Percentiles rank a stretch among this genome's conserved stretches.
Evolutionary conservation across 1,139 yeast genomes (phyloP).

Genomic region (Hemisphaericaspora lyxosophila): DNA sequence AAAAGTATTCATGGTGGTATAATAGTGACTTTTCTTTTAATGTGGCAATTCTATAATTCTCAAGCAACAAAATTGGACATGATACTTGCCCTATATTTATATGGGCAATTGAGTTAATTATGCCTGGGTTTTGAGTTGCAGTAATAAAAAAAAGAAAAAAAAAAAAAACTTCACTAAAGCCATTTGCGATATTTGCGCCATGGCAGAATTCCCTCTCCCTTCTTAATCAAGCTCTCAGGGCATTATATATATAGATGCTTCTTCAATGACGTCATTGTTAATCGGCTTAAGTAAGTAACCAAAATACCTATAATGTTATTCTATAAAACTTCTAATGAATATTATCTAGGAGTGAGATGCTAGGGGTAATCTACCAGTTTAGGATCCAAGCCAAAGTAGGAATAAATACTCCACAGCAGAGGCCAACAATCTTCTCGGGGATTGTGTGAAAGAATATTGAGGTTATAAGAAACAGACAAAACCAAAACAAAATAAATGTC

Average conservation of each 20-base stretch:
- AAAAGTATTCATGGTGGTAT: conserved; percentile 35
- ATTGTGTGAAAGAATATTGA: conserved; percentile 63
- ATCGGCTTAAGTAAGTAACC: background rate
- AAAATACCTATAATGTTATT: background rate
- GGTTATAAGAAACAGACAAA: conserved; percentile 48
- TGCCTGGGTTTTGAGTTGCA: background rate
- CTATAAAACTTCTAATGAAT: background rate
- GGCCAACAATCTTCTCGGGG: conserved; percentile 54
- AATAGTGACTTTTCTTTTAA: no score
- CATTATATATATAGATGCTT: no score
- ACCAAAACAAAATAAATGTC: conserved; percentile 35
- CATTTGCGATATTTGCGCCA: background rate
- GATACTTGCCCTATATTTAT: no score
- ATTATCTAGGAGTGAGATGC: no score
- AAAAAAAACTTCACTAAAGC: no score
- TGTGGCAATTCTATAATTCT: no score
- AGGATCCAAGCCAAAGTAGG: conserved; percentile 33
- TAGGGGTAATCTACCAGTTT: no score
- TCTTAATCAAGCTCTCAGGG: no score
- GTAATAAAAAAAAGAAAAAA: background rate
- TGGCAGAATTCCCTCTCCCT: no score
- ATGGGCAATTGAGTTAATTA: background rate
- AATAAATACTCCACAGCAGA: conserved; percentile 43
- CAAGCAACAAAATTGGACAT: no score
- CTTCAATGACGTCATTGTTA: no score